These are phyloP conservation scores for Ilyonectria sp. DNA, from an alignment of 2,329 filamentous ascomycete species.

Conservation along the genomic window DNA sequence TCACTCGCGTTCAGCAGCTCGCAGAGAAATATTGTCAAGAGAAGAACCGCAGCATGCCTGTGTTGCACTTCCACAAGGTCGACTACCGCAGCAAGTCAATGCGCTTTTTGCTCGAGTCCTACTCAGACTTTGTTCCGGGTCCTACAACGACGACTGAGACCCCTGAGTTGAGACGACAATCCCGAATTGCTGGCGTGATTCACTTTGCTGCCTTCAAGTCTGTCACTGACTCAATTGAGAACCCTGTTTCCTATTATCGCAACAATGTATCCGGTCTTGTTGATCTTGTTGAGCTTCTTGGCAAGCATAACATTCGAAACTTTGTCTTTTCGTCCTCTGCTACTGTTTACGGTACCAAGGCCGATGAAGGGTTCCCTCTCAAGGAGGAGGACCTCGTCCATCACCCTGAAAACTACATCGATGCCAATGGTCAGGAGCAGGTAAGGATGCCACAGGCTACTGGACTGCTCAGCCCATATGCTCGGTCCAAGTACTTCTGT, in stretches of 20 bases:
- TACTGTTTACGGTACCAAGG: slow-evolving; percentile 74
- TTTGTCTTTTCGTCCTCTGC: slow-evolving; percentile 79
- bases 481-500: slow-evolving; percentile 77
- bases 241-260: slow-evolving; percentile 74
- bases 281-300: slow-evolving; percentile 71
- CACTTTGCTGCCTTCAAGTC: slow-evolving; percentile 80
- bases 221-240: slow-evolving; percentile 73
- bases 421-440: slow-evolving; percentile 57
- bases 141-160: slow-evolving; percentile 21
- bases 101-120: slow-evolving; percentile 55
- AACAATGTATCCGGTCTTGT: slow-evolving; percentile 78
- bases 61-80: slow-evolving; percentile 56
- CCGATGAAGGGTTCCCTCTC: slow-evolving; percentile 65
- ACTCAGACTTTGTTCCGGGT: slow-evolving; percentile 39
- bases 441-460: slow-evolving; percentile 41
- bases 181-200: slow-evolving; percentile 66
- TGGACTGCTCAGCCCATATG: slow-evolving; percentile 76
- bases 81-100: slow-evolving; percentile 57
- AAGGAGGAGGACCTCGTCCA: slow-evolving; percentile 59
- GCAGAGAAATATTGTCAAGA: slow-evolving; percentile 29
- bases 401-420: slow-evolving; percentile 61
- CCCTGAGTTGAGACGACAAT: slow-evolving; percentile 20
- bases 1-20: slow-evolving; percentile 30
- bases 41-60: slow-evolving; percentile 31
- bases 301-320: slow-evolving; percentile 73